Conservation (phyloP, 2,329 filamentous ascomycete species). For the Penicillium decumbens region DNA sequence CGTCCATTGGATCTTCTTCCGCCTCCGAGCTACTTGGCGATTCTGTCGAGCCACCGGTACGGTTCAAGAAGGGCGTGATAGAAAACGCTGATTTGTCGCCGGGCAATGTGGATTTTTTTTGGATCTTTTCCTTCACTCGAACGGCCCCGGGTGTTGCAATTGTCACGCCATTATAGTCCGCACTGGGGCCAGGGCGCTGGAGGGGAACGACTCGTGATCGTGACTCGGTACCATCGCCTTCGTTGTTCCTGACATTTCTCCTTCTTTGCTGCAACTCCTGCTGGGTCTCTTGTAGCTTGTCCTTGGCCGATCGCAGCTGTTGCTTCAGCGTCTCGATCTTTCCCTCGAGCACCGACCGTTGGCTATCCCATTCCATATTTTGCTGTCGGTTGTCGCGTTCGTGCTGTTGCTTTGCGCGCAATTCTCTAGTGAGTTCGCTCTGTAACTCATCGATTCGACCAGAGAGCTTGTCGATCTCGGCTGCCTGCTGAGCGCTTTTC, state of each 20-base stretch:
- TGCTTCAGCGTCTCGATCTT: slow-evolving; percentile 65
- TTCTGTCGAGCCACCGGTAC: slow-evolving; percentile 55
- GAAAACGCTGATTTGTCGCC: slow-evolving; percentile 91
- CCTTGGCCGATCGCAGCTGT: slow-evolving; percentile 65
- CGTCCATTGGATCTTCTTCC: slow-evolving; percentile 24
- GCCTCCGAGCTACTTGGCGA: slow-evolving; percentile 27
- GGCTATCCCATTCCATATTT: slow-evolving; percentile 57
- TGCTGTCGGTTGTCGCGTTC: slow-evolving; percentile 54
- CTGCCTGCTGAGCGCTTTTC: slow-evolving; percentile 33
- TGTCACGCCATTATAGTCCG: slow-evolving; percentile 41
- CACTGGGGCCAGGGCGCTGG: slow-evolving; percentile 16
- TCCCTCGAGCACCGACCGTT: slow-evolving; percentile 63
- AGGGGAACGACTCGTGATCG: slow-evolving; percentile 42
- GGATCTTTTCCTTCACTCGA: slow-evolving; percentile 53
- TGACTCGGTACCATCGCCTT: slow-evolving; percentile 27
- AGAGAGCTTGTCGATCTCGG: slow-evolving; percentile 40
- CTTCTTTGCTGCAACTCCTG: slow-evolving; percentile 46
- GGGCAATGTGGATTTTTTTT: slow-evolving; percentile 55
- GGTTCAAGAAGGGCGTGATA: slow-evolving; percentile 87
- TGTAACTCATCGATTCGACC: slow-evolving; percentile 46
- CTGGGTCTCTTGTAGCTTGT: slow-evolving; percentile 65
- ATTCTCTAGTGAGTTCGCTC: slow-evolving; percentile 49
- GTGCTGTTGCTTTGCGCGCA: slow-evolving; percentile 43
- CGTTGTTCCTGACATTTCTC: slow-evolving; percentile 28
- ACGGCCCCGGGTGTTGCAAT: slow-evolving; percentile 51